Percentiles rank a stretch among this genome's conserved stretches.
Evolutionary conservation across 192 early-diverging fungal species (phyloP).

Genomic region (Chytriomyces sp.): DNA sequence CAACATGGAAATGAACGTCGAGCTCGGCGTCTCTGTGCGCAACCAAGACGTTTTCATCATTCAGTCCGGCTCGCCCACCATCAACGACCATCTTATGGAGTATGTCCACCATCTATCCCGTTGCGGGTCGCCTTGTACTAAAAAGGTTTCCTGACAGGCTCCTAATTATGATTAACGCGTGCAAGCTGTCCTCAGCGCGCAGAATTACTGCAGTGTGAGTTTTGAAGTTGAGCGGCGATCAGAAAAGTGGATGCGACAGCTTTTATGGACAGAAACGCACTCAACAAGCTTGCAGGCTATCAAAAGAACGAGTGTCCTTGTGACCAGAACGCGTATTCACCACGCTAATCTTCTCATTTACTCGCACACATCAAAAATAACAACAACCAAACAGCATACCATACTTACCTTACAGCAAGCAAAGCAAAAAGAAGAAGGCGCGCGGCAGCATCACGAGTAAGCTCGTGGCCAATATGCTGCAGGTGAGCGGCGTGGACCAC

Average conservation of each 20-base stretch:
- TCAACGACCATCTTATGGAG: slow-evolving; percentile 91
- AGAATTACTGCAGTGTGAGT: slow-evolving; percentile 86
- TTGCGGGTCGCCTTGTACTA: no score
- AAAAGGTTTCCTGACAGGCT: no score
- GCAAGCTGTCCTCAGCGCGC: slow-evolving; percentile 85
- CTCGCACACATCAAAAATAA: no score
- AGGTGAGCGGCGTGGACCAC: slow-evolving; percentile 93
- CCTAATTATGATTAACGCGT: slow-evolving; percentile 96
- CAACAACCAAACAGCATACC: slow-evolving; percentile 69
- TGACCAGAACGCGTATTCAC: no score
- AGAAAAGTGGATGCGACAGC: background rate
- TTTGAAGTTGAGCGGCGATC: no score
- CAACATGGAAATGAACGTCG: slow-evolving; percentile 92
- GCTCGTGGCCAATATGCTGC: slow-evolving; percentile 92
- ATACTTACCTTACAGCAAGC: slow-evolving; percentile 97
- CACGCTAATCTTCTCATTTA: no score
- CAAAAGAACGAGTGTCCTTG: no score
- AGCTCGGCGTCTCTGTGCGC: slow-evolving; percentile 93
- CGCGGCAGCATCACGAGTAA: slow-evolving; percentile 96
- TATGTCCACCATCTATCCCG: no score
- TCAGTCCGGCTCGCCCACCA: slow-evolving; percentile 81
- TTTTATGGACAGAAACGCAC: background rate
- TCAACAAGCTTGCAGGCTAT: no score
- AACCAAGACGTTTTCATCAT: slow-evolving; percentile 96
- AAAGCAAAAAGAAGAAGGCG: slow-evolving; percentile 98